These are phyloP conservation scores for Rhodotorula diobovata DNA, from an alignment of 768 basidiomycete species.

Conservation along the genomic window DNA sequence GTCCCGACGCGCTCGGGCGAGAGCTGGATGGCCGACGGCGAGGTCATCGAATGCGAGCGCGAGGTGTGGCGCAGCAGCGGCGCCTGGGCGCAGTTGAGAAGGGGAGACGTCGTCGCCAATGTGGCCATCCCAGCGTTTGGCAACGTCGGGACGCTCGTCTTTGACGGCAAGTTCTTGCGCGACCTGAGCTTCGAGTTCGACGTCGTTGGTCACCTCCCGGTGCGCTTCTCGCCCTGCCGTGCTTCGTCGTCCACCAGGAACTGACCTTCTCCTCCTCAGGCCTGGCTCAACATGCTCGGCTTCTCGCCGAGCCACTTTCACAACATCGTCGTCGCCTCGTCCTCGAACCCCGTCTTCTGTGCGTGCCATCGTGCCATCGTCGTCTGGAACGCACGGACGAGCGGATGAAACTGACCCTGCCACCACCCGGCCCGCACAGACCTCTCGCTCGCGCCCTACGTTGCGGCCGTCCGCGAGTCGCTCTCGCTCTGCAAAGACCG, in stretches of 20 bases:
- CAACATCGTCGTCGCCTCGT: slow-evolving; percentile 38
- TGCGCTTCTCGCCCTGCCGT: not conserved
- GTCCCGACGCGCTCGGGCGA: slow-evolving; percentile 29
- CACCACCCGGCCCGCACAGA: not conserved
- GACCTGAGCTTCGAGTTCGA: slow-evolving; percentile 39
- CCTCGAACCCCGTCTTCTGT: slow-evolving; percentile 39
- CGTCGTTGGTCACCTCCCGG: slow-evolving; percentile 38
- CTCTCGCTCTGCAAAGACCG: slow-evolving; percentile 20
- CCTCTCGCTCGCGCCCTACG: slow-evolving; percentile 16
- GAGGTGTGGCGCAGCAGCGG: slow-evolving; percentile 36
- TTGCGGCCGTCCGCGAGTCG: slow-evolving; percentile 6
- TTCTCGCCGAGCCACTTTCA: slow-evolving; percentile 39
- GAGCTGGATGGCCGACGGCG: slow-evolving; percentile 41
- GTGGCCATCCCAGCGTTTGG: slow-evolving; percentile 33
- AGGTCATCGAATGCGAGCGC: slow-evolving; percentile 41
- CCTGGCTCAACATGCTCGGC: slow-evolving; percentile 40
- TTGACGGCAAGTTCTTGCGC: slow-evolving; percentile 40
- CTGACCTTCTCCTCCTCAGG: not conserved
- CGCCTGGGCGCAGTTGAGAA: slow-evolving; percentile 21
- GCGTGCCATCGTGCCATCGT: not conserved
- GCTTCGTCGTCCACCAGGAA: too few relatives aligned
- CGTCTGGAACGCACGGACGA: not conserved
- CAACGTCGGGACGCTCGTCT: slow-evolving; percentile 35
- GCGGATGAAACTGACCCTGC: not conserved
- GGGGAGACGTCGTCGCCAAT: slow-evolving; percentile 40